Evolutionary conservation across 768 basidiomycete genomes (phyloP), one percentile per base, ranked within the genome.

Genomic region (Leccinellum rugosiceps): DNA sequence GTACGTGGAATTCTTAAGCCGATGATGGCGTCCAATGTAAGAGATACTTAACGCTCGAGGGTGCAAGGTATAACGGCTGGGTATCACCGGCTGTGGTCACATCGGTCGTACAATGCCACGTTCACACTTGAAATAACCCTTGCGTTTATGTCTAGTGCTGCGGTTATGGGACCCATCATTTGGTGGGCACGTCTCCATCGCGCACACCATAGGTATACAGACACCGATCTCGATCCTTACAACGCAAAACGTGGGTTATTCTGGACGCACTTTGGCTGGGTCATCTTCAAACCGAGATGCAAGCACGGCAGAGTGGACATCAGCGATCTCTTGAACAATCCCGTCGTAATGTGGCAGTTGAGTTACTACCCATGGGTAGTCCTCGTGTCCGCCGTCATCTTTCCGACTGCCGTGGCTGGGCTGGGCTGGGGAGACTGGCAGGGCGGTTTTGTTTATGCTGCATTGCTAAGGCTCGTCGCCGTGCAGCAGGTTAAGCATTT

Each of bases 171-270:
- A 30, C 43, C 55, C 19, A 52, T 56, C 31, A 45, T 52, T 8
- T 52, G 50, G 50, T 52, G 55, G 41, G 41, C 50, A 25, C 31
- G 43, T 9, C 41, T 44, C 41, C 55, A 56, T 13, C 32, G 52
- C 7, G 56, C 44, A 9, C 56, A 57, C 45, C 56, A 57, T 47
- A 34, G 56, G 44, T 47, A 57, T 14, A 53, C 56, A n/a, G 56
- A 57, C 28, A 57, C 56, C 17, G 56, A 57, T 30, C 51, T 57
- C 17, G 51, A 57, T 38, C 52, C 56, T 10, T 47, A 57, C 34
- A 47, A 54, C 2, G 51, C 52, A 23, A 46, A 54, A 23, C 44
- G 34, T 14, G 51, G 44, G 4, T 30, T 57, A n/a, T 38, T 47
- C 23, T 57, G 52, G 56, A 53, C 26, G 11, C 44, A 53, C 21